Evolutionary conservation across 352 stramenopile genomes (phyloP).

Genomic region (Phytophthora foliorum): DNA sequence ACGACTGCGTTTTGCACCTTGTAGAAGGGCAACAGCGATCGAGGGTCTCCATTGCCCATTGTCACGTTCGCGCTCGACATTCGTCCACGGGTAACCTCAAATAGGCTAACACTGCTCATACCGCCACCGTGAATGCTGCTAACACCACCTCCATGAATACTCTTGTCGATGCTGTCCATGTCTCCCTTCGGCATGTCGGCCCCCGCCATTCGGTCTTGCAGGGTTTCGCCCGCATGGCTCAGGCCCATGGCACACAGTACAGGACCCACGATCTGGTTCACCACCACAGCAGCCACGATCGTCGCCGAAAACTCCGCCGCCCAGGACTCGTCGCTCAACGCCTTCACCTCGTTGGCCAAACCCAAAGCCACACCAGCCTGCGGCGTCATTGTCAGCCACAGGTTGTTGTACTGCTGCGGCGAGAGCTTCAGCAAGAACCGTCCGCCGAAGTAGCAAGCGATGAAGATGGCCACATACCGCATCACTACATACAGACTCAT

Average conservation of each 20-base stretch:
- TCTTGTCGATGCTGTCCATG: background rate
- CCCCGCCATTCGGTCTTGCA: constrained; percentile 49
- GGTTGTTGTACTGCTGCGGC: constrained; percentile 72
- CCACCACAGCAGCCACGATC: constrained; percentile 71
- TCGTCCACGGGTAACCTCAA: no score
- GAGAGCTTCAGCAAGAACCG: constrained; percentile 69
- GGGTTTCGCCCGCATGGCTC: constrained; percentile 55
- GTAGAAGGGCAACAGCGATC: constrained; percentile 57
- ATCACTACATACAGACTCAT: constrained; percentile 72
- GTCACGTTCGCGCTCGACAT: no score
- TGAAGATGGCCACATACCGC: constrained; percentile 69
- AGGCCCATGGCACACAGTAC: constrained; percentile 69
- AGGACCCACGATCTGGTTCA: constrained; percentile 77
- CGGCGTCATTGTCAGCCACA: constrained; percentile 57
- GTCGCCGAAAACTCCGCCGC: constrained; percentile 66
- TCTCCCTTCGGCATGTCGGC: background rate
- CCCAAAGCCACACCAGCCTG: constrained; percentile 59
- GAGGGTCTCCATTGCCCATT: no score
- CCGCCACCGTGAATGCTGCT: constrained; percentile 38
- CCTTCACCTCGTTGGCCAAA: constrained; percentile 70
- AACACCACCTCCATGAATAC: no score
- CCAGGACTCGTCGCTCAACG: constrained; percentile 61
- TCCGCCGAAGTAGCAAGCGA: constrained; percentile 66
- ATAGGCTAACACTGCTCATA: no score
- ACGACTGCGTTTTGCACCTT: constrained; percentile 64